These are phyloP conservation scores for Phyllosticta citribraziliensis DNA, from an alignment of 2,329 filamentous ascomycete species.

Conservation along the genomic window DNA sequence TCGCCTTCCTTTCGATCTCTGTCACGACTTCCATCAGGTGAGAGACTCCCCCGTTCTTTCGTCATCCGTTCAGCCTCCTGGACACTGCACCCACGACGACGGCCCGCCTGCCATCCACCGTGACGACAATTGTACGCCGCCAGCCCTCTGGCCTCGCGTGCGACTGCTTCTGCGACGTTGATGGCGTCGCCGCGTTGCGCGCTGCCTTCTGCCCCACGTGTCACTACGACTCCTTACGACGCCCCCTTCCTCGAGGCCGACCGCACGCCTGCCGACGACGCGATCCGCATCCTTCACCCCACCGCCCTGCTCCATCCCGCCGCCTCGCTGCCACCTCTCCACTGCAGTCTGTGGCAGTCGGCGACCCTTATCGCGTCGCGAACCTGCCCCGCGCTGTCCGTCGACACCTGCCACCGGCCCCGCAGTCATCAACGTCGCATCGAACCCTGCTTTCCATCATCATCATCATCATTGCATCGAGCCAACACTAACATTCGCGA, in stretches of 20 bases:
- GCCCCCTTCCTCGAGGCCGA: conserved; percentile 18
- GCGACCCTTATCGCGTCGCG: conserved; percentile 3
- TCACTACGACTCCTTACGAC: conserved; percentile 15
- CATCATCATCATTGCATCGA: not conserved
- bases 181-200: conserved; percentile 2
- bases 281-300: conserved; percentile 1
- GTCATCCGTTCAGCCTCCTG: conserved; percentile 10
- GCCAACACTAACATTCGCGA: conserved; percentile 2
- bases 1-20: conserved; percentile 3
- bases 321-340: conserved; percentile 15
- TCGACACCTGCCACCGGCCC: conserved; percentile 6
- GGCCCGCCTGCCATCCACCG: conserved; percentile 2
- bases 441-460: not conserved
- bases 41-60: conserved; percentile 9
- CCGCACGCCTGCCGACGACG: conserved; percentile 4
- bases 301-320: conserved; percentile 7
- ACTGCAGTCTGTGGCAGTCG: conserved; percentile 14
- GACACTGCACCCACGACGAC: conserved; percentile 3
- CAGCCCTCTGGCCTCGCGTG: not conserved
- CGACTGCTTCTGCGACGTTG: conserved; percentile 3
- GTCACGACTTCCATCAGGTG: conserved; percentile 8
- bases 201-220: conserved; percentile 8
- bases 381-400: conserved; percentile 9
- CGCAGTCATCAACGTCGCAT: not conserved
- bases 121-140: not conserved